These are phyloP conservation scores for Aspergillus tamarii DNA, from an alignment of 2,329 filamentous ascomycete species.

Conservation along the genomic window DNA sequence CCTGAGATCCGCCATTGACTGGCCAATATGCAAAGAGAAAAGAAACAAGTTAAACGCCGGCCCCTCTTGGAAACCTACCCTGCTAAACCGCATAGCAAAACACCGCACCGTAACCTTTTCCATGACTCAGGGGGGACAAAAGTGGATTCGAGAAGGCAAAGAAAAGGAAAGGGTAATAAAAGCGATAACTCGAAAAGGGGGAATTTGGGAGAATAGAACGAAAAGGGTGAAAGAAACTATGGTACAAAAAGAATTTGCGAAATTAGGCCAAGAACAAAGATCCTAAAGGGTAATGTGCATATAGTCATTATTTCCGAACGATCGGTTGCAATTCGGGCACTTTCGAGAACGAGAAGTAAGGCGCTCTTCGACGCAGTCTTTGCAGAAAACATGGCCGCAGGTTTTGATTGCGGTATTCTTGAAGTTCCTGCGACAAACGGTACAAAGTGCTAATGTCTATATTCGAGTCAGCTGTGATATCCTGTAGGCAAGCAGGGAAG, in stretches of 20 bases:
- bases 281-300: conserved; percentile 63
- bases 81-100: conserved; percentile 37
- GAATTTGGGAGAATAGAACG: conserved; percentile 18
- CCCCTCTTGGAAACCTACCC: conserved; percentile 32
- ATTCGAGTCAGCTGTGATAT: conserved; percentile 19
- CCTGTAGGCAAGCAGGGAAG: neutral
- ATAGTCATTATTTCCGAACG: conserved; percentile 88
- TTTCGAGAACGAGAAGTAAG: conserved; percentile 89
- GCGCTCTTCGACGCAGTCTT: conserved; percentile 84
- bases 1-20: conserved; percentile 20
- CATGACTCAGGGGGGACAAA: conserved; percentile 21
- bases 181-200: conserved; percentile 12
- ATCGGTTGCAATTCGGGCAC: conserved; percentile 89
- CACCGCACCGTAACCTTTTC: conserved; percentile 41
- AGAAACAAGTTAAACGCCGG: conserved; percentile 35
- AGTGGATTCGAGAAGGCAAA: conserved; percentile 11
- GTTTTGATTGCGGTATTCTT: conserved; percentile 93
- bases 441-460: conserved; percentile 79
- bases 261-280: conserved; percentile 16
- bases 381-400: conserved; percentile 94
- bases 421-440: conserved; percentile 88
- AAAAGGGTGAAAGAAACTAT: conserved; percentile 32
- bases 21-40: conserved; percentile 26
- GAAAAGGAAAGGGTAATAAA: conserved; percentile 21
- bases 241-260: conserved; percentile 32